phyloP scores from a whole-genome alignment of 306 rosid genomes.

The Aeschynomene evenia region DNA sequence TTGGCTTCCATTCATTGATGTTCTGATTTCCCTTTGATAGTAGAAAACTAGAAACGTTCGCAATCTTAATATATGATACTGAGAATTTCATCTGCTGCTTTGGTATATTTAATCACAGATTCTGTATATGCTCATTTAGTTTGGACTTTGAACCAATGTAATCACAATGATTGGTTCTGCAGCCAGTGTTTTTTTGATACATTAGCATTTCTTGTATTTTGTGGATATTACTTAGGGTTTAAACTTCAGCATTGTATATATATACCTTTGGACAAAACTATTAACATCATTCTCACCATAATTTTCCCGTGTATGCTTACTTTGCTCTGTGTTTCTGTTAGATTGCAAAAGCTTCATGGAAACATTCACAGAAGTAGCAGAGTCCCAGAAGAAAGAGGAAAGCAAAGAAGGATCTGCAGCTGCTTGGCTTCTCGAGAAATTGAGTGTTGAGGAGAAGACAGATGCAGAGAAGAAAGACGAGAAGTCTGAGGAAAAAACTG shows the following conservation, averaged over 20 bases:
- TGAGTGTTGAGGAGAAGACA: slow-evolving; percentile 69
- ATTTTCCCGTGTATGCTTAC: not conserved
- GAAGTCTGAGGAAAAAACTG: slow-evolving; percentile 46
- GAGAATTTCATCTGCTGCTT: too few species aligned
- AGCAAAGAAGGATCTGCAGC: slow-evolving; percentile 57
- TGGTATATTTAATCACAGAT: too few species aligned
- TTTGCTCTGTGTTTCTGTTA: slow-evolving; percentile 22
- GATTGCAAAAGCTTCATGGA: slow-evolving; percentile 90
- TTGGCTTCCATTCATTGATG: too few species aligned
- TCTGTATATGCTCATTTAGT: too few species aligned
- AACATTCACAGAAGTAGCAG: slow-evolving; percentile 86
- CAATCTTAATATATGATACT: too few species aligned
- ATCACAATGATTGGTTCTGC: too few species aligned
- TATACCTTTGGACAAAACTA: not conserved
- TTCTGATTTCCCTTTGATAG: too few species aligned
- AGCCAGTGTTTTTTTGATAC: too few species aligned
- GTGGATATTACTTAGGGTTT: slow-evolving; percentile 10
- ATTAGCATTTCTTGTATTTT: not conserved
- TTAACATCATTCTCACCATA: not conserved
- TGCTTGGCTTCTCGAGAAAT: slow-evolving; percentile 69
- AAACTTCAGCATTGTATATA: not conserved
- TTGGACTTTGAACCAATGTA: too few species aligned
- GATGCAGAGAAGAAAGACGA: slow-evolving; percentile 40
- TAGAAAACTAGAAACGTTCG: too few species aligned
- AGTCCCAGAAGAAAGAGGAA: slow-evolving; percentile 71